These are phyloP conservation scores for Didymella pinodella DNA, from an alignment of 2,329 filamentous ascomycete species.

Conservation along the genomic window DNA sequence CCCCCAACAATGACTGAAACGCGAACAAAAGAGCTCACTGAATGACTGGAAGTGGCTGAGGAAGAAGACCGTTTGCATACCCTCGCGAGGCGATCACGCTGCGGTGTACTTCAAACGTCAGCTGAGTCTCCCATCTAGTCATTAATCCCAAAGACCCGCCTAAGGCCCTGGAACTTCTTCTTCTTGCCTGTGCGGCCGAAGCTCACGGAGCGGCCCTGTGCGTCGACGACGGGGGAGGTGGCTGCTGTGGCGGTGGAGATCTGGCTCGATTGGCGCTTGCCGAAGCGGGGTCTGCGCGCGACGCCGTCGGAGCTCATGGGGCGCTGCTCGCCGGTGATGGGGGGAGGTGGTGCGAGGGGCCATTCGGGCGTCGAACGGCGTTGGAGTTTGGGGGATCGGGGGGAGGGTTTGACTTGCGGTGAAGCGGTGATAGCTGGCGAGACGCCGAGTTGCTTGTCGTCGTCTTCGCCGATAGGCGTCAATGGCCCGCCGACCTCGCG, in stretches of 20 bases:
- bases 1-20: slow-evolving; percentile 12
- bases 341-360: slow-evolving; percentile 56
- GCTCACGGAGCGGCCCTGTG: slow-evolving; percentile 31
- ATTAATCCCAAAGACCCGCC: slow-evolving; percentile 69
- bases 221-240: slow-evolving; percentile 31
- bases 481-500: slow-evolving; percentile 37
- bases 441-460: slow-evolving; percentile 33
- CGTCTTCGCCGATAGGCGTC: slow-evolving; percentile 48
- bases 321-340: slow-evolving; percentile 34
- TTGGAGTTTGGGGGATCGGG: slow-evolving; percentile 57
- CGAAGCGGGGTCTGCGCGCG: slow-evolving; percentile 32
- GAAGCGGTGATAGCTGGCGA: slow-evolving; percentile 10
- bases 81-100: slow-evolving; percentile 6
- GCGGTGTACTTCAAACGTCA: slow-evolving; percentile 22
- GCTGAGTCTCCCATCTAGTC: slow-evolving; percentile 52
- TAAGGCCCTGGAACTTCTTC: slow-evolving; percentile 73
- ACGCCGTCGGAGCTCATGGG: slow-evolving; percentile 46
- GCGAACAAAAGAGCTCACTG: slow-evolving; percentile 13
- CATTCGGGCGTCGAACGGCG: slow-evolving; percentile 59
- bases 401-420: slow-evolving; percentile 39
- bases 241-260: slow-evolving; percentile 27
- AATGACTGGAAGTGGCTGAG: slow-evolving; percentile 10
- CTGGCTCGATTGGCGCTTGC: slow-evolving; percentile 34
- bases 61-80: slow-evolving; percentile 12
- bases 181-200: slow-evolving; percentile 54